Evolutionary conservation across 495 filamentous ascomycete genomes (phyloP).

Genomic region (Xylaria venustula): DNA sequence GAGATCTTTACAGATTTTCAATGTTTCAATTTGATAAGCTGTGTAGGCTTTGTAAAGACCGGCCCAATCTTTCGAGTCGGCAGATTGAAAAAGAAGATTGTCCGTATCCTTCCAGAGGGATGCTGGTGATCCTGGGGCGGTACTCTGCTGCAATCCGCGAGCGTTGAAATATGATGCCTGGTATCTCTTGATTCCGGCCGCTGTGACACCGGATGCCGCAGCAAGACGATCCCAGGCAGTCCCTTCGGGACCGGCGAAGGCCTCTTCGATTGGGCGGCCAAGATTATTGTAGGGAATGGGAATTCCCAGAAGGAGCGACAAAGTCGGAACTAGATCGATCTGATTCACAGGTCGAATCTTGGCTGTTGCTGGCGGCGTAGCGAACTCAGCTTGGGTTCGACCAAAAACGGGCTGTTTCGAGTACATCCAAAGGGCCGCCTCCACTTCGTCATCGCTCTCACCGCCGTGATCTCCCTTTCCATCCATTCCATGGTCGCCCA

Average conservation of each 20-base stretch:
- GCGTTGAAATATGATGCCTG: constrained; percentile 60
- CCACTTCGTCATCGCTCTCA: constrained; percentile 90
- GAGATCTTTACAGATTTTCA: constrained; percentile 75
- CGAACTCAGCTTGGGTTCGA: constrained; percentile 59
- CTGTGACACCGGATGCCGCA: constrained; percentile 69
- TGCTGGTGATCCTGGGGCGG: constrained; percentile 53
- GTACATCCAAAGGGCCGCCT: constrained; percentile 98
- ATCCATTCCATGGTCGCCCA: constrained; percentile 99
- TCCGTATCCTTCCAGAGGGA: constrained; percentile 56
- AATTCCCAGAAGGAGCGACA: constrained; percentile 82
- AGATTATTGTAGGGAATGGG: constrained; percentile 98
- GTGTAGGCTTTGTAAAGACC: constrained; percentile 59
- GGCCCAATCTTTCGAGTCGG: constrained; percentile 35
- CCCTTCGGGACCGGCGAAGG: constrained; percentile 69
- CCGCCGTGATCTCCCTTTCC: constrained; percentile 94
- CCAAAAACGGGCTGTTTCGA: constrained; percentile 83
- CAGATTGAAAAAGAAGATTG: constrained; percentile 29
- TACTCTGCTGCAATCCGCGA: constrained; percentile 60
- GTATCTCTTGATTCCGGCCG: constrained; percentile 87
- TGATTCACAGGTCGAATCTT: constrained; percentile 83
- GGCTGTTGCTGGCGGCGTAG: constrained; percentile 67
- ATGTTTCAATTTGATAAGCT: constrained; percentile 72
- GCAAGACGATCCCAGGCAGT: constrained; percentile 73
- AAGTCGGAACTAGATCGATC: constrained; percentile 91
- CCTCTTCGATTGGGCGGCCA: constrained; percentile 91